Conservation (phyloP, 495 filamentous ascomycete genomes). For the Bryoglossum gracile region DNA sequence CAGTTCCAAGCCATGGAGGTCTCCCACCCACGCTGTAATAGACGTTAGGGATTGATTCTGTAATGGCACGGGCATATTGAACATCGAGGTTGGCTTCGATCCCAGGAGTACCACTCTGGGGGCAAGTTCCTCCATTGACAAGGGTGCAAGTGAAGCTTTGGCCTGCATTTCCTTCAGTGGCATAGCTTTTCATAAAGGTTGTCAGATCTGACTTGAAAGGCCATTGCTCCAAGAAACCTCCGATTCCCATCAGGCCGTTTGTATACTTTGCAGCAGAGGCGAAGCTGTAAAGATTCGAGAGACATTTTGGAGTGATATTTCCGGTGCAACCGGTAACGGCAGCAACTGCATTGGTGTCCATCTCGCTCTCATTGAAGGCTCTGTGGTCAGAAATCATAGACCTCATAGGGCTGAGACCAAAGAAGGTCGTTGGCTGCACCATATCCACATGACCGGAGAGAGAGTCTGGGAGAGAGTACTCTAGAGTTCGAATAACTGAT, state of each 20-base stretch:
- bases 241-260: slow-evolving; percentile 18
- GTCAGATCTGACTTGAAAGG: slow-evolving; percentile 17
- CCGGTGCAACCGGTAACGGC: slow-evolving; percentile 18
- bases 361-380: not conserved
- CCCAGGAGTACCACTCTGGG: slow-evolving; percentile 30
- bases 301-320: slow-evolving; percentile 21
- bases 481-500: slow-evolving; percentile 25
- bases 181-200: slow-evolving; percentile 44
- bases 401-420: slow-evolving; percentile 29
- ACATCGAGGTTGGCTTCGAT: slow-evolving; percentile 68
- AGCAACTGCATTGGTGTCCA: not conserved
- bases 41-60: slow-evolving; percentile 19
- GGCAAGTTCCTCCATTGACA: slow-evolving; percentile 53
- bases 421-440: slow-evolving; percentile 64
- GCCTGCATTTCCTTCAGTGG: slow-evolving; percentile 36
- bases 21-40: slow-evolving; percentile 21
- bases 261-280: slow-evolving; percentile 5
- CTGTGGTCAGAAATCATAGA: slow-evolving; percentile 13
- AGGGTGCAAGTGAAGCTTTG: slow-evolving; percentile 54
- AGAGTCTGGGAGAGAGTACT: slow-evolving; percentile 47
- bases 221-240: slow-evolving; percentile 21
- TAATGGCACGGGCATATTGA: slow-evolving; percentile 34
- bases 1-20: slow-evolving; percentile 14
- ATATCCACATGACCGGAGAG: slow-evolving; percentile 51
- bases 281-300: slow-evolving; percentile 22